Base-by-base conservation (phyloP, 2,329 filamentous ascomycete genomes). In the Fusarium ambrosium region DNA sequence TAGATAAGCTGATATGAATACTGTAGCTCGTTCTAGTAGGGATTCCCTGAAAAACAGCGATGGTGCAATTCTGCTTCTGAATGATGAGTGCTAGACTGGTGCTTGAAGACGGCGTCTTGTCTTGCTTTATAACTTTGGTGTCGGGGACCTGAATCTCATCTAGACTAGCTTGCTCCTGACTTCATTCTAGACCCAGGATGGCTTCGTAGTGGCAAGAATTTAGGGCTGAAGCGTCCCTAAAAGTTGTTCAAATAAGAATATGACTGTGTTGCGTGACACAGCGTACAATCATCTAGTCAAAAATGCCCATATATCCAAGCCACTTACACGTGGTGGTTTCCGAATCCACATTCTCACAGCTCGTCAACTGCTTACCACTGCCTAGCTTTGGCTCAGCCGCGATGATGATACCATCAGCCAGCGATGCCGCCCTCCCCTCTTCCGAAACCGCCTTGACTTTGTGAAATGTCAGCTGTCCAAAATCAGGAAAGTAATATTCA, bases 371-470 rank as follows among this genome's bases (percentile, higher is more conserved):
- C 10, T 9, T 68, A 1, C 29, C 59, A 22, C 18, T 61, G 6
- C 48, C 32, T 7, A 58, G 8, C 8, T 58, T 18, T 3, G 65
- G 65, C 14, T 68, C 27, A 16, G 65, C 65, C n/a, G 53, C 41
- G 18, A 68, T 10, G 29, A 48, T 34, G 6, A 20, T 36, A 22
- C 62, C 56, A 29, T 69, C 67, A n/a, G 29, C 18, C 18, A 69
- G 36, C 22, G 63, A 62, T 10, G 58, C 58, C n/a, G 6, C 5
- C 29, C 53, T 11, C n/a, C 67, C 67, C 10, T 51, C 16, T 22
- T 66, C 67, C 4, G 63, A 62, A 36, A 66, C 39, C 1, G 67
- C 67, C 18, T 69, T 62, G n/a, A 69, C 45, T 13, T 69, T 69
- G 4, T 41, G 62, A 18, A 69, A 69, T 1, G 39, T 32, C 16